Percentiles rank a stretch among this genome's conserved stretches.
Evolutionary conservation across 805 yeast genomes (phyloP).

Genomic region (Ogataea populi-albae): DNA sequence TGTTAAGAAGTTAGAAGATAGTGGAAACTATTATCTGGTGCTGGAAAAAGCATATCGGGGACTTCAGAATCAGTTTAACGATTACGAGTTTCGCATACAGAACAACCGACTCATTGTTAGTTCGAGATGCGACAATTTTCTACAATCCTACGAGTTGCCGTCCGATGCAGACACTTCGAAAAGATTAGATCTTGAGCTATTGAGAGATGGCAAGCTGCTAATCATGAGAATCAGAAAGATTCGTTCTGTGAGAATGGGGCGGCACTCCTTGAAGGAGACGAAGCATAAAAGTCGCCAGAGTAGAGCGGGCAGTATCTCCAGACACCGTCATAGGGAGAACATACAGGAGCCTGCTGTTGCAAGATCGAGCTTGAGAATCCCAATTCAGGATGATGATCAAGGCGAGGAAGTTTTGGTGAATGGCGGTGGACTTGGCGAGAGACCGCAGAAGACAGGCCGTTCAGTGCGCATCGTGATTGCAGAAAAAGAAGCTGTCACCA

Average conservation of each 20-base stretch:
- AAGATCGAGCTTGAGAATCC: neutral
- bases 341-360: no score
- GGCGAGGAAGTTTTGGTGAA: neutral
- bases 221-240: constrained; percentile 15
- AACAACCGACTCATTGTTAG: constrained; percentile 17
- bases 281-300: constrained; percentile 2
- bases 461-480: no score
- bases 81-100: constrained; percentile 24
- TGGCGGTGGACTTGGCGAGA: no score
- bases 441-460: no score
- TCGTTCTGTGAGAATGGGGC: constrained; percentile 1
- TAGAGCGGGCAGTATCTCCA: constrained; percentile 3
- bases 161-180: constrained; percentile 18
- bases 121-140: constrained; percentile 23
- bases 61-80: constrained; percentile 16
- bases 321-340: no score
- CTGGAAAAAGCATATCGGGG: constrained; percentile 16
- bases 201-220: constrained; percentile 23
- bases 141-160: constrained; percentile 23
- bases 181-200: constrained; percentile 14
- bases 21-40: constrained; percentile 22
- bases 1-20: constrained; percentile 18
- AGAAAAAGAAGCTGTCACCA: no score
- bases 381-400: constrained; percentile 1
- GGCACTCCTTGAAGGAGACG: constrained; percentile 3